A percentile compares a stretch with the other conserved stretches of the same genome.
Evolutionary conservation across 2,329 filamentous ascomycete genomes (phyloP).

Genomic region (Trichoderma asperellum): DNA sequence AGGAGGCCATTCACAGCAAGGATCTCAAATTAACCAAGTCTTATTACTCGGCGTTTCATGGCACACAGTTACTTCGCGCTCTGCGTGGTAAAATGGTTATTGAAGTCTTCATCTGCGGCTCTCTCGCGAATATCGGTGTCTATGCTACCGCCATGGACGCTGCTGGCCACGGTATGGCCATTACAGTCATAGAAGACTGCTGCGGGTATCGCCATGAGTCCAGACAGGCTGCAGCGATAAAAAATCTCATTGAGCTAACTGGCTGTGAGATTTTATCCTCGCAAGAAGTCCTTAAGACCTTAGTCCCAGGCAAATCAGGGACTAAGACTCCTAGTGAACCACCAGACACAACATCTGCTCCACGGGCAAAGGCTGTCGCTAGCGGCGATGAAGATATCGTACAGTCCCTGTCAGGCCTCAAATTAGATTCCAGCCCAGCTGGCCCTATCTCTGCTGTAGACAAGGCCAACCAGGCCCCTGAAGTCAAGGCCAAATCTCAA

Average conservation of each 20-base stretch:
- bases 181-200: constrained; percentile 87
- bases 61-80: constrained; percentile 72
- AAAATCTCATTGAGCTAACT: constrained; percentile 72
- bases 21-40: constrained; percentile 67
- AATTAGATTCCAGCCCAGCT: constrained; percentile 38
- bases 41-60: constrained; percentile 85
- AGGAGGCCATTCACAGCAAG: constrained; percentile 49
- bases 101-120: constrained; percentile 86
- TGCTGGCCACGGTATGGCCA: constrained; percentile 81
- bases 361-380: background rate
- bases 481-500: background rate
- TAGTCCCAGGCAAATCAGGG: constrained; percentile 31
- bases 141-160: constrained; percentile 92
- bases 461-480: background rate
- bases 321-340: background rate
- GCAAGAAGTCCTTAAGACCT: constrained; percentile 56
- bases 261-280: constrained; percentile 69
- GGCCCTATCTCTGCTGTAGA: constrained; percentile 28
- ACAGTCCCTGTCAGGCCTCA: constrained; percentile 40
- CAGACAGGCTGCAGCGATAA: constrained; percentile 72
- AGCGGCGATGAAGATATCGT: constrained; percentile 36
- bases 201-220: constrained; percentile 74
- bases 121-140: constrained; percentile 83
- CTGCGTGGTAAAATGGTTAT: constrained; percentile 86
- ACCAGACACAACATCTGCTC: constrained; percentile 16